Evolutionary conservation across 371 early-diverging fungal genomes (phyloP).

Genomic region (Apophysomyces variabilis): DNA sequence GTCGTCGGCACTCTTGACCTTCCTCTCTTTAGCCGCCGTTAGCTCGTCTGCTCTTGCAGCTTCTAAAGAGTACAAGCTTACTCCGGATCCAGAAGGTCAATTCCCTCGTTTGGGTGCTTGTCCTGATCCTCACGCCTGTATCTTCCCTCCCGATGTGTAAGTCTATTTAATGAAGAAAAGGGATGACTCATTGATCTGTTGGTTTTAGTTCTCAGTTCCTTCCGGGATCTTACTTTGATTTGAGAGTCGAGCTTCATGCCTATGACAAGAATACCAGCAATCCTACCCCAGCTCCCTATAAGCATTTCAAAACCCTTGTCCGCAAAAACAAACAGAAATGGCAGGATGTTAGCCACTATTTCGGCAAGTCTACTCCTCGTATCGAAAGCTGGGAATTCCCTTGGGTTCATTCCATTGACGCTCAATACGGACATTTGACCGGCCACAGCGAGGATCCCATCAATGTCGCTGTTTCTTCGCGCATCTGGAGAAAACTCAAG

Average conservation of each 20-base stretch:
- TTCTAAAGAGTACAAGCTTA: conserved; percentile 13
- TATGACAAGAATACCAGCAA: conserved; percentile 50
- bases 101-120: conserved; percentile 63
- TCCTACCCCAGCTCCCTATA: conserved; percentile 35
- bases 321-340: conserved; percentile 49
- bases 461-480: conserved; percentile 55
- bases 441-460: conserved; percentile 46
- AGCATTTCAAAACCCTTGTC: conserved; percentile 49
- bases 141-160: conserved; percentile 63
- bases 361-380: conserved; percentile 35
- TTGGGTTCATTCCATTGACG: conserved; percentile 56
- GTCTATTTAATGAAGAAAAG: neutral
- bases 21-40: conserved; percentile 26
- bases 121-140: conserved; percentile 57
- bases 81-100: conserved; percentile 56
- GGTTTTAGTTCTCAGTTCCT: conserved; percentile 54
- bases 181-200: too few species aligned
- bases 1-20: neutral
- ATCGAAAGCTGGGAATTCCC: conserved; percentile 60
- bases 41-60: conserved; percentile 28
- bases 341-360: conserved; percentile 49
- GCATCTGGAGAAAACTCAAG: conserved; percentile 61
- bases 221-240: conserved; percentile 60
- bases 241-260: conserved; percentile 64
- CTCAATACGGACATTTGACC: conserved; percentile 33